These are phyloP conservation scores for Candolleomyces aberdarensis DNA, from an alignment of 768 basidiomycete species.

Conservation along the genomic window DNA sequence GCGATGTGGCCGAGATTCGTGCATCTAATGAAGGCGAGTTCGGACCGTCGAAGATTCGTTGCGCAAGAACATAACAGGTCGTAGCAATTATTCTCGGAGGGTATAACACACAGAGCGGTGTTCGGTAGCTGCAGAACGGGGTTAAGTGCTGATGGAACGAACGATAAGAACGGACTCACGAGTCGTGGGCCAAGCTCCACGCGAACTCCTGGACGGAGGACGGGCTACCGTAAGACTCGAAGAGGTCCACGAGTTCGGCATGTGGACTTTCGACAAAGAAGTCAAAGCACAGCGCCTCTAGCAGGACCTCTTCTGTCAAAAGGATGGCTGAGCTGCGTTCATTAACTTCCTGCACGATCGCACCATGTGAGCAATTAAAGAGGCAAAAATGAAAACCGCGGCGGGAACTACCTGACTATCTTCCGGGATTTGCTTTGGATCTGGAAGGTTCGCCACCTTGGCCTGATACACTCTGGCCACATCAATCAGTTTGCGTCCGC, in stretches of 20 bases:
- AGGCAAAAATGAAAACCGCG: not conserved
- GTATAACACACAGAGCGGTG: constrained; percentile 72
- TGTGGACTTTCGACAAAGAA: constrained; percentile 79
- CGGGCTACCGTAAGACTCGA: constrained; percentile 51
- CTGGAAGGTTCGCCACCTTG: constrained; percentile 52
- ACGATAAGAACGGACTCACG: constrained; percentile 44
- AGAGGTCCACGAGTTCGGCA: constrained; percentile 68
- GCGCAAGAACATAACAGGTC: constrained; percentile 76
- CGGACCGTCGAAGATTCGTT: constrained; percentile 68
- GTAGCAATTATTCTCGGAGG: constrained; percentile 69
- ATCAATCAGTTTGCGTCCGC: constrained; percentile 81
- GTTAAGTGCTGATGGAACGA: constrained; percentile 10
- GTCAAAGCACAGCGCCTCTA: constrained; percentile 86
- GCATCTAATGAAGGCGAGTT: constrained; percentile 73
- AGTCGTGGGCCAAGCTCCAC: constrained; percentile 87
- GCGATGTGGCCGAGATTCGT: constrained; percentile 66
- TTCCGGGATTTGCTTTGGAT: constrained; percentile 52
- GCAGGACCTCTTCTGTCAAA: constrained; percentile 69
- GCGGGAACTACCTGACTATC: constrained; percentile 58
- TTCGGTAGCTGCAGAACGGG: constrained; percentile 58
- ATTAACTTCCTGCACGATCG: constrained; percentile 62
- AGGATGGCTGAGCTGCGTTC: constrained; percentile 67
- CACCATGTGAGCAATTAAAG: not conserved
- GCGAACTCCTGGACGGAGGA: constrained; percentile 63
- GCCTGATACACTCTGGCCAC: constrained; percentile 73